These are phyloP conservation scores for Fusarium setosum DNA, from an alignment of 2,329 filamentous ascomycete species.

Conservation along the genomic window DNA sequence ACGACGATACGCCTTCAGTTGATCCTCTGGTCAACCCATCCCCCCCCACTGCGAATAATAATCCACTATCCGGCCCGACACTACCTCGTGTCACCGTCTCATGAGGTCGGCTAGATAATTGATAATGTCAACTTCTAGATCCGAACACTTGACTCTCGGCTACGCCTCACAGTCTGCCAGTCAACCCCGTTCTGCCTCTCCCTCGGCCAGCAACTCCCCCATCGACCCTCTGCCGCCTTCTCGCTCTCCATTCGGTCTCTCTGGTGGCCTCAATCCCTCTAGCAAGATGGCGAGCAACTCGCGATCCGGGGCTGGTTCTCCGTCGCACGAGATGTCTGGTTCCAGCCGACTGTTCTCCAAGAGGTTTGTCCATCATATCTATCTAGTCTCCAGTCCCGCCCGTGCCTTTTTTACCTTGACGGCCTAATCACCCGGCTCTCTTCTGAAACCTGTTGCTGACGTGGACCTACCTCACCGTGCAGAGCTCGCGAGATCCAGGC, in stretches of 20 bases:
- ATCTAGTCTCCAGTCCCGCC: background rate
- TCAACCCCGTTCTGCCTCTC: conserved; percentile 81
- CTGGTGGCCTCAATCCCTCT: conserved; percentile 69
- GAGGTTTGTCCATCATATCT: conserved; percentile 70
- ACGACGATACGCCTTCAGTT: conserved; percentile 30
- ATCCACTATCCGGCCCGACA: conserved; percentile 42
- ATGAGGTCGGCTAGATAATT: conserved; percentile 74
- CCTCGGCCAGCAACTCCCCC: conserved; percentile 83
- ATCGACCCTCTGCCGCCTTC: conserved; percentile 75
- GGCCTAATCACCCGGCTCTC: background rate
- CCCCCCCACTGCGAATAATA: conserved; percentile 40
- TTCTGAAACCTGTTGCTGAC: conserved; percentile 21
- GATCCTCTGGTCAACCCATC: conserved; percentile 25
- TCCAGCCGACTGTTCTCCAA: conserved; percentile 87
- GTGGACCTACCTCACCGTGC: conserved; percentile 13
- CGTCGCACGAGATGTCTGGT: conserved; percentile 87
- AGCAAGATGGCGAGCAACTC: conserved; percentile 69
- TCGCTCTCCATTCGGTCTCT: conserved; percentile 79
- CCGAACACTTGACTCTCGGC: conserved; percentile 88
- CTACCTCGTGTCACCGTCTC: conserved; percentile 41
- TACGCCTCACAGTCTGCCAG: conserved; percentile 78
- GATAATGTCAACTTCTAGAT: conserved; percentile 93
- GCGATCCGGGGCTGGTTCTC: conserved; percentile 92
- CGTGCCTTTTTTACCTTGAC: no score
- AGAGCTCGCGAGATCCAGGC: conserved; percentile 97